Evolutionary conservation across 352 stramenopile genomes (phyloP), one percentile per base, ranked within the genome.

Genomic region (Halophytophthora polymorphica): DNA sequence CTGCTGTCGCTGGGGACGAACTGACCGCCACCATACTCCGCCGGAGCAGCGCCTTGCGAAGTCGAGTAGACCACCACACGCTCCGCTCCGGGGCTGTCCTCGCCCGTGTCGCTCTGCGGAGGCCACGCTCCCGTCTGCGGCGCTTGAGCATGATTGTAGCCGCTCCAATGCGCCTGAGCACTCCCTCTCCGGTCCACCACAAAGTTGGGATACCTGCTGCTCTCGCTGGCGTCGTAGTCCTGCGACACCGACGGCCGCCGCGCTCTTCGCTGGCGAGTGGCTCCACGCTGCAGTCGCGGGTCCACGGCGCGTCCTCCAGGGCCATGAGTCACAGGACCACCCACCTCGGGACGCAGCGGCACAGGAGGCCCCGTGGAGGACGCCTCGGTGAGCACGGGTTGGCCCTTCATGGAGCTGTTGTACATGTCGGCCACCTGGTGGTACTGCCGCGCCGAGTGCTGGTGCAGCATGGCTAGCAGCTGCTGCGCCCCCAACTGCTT

Each of bases 401-500:
- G 52, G 11, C 47, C 49, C 46, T 86, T 83, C 21, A 69, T 44
- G 3, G 62, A 52, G 36, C 62, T 82, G 58, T 80, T 86, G 63
- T 92, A 92, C 31, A 88, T 54, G 18, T 90, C 77, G 1, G 77
- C 77, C n/a, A 92, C 68, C 49, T 86, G 65, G 23, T 78, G 40
- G 36, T 90, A 92, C 23, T 64, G 73, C 23, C 51, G 66, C 5
- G 60, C 61, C 1, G 65, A 72, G 15, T 61, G 73, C 45, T 87
- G 63, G 25, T 92, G 77, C 11, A 94, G 58, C 44, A 83, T 23
- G n/a, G 66, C 66, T 11, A 94, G 65, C 37, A 92, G 62, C 17
- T 81, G 64, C 58, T 94, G 83, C 0, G 83, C 81, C 25, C 74
- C 80, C 29, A 86, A 63, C 42, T 94, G 83, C 67, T 92, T 94